Evolutionary conservation across 345 rosid genomes (phyloP), one percentile per base, ranked within the genome.

Genomic region (Dipteronia dyeriana): DNA sequence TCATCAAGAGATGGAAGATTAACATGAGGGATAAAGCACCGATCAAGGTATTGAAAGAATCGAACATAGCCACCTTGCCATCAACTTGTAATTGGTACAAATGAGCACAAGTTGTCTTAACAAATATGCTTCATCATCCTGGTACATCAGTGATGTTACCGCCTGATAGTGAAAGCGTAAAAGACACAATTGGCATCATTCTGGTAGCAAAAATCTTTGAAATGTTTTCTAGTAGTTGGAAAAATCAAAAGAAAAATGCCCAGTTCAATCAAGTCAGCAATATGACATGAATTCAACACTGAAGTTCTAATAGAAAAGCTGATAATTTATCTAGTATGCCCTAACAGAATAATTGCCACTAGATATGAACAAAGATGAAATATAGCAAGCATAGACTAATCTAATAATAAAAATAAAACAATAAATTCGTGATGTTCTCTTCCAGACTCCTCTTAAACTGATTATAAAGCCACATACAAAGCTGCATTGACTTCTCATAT

Each of bases 21-120:
- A 45, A 43, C 29, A 49, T 67, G 66, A 57, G 71, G 77, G 41
- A 74, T 64, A 70, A 81, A 81, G 75, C 17, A 45, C 69, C 84
- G 81, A 64, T 78, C 79, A 61, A 81, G 81, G 61, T 78, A 78
- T 49, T 74, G 76, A 57, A 81, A 81, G 72, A 78, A 81, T 70
- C 68, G 78, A 60, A n/a, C 81, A 81, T 47, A 81, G 79, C 84
- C 84, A 81, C 41, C 64, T 81, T 64, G 73, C 76, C 84, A 81
- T 81, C 61, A 74, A 41, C 78, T 64, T 81, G 74, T 81, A 81
- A 56, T 81, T 78, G 6, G 84, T 78, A 81, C 81, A 81, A 62
- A 81, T 78, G 25, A 65, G 16, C 51, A 64, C 41, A 23, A 81
- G 66, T 74, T 74, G 81, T 23, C 76, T 74, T 79, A 81, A 74